Evolutionary conservation across 2,329 filamentous ascomycete genomes (phyloP).

Genomic region (Cercospora sojina): DNA sequence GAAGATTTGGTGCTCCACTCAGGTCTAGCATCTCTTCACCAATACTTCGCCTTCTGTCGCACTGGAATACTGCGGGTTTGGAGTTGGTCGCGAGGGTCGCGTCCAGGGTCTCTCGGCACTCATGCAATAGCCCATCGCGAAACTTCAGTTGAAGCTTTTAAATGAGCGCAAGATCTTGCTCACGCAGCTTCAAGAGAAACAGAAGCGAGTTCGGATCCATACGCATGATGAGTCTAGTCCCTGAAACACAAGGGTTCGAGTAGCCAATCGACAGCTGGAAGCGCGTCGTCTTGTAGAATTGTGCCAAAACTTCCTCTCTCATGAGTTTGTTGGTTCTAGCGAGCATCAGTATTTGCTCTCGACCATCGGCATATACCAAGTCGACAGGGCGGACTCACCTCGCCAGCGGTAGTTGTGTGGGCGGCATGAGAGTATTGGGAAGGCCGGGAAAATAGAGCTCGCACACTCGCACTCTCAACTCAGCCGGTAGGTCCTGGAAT

Average conservation of each 20-base stretch:
- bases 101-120: too few relatives aligned
- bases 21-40: too few relatives aligned
- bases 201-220: neutral
- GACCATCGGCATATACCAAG: neutral
- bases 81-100: too few relatives aligned
- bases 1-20: too few relatives aligned
- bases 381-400: neutral
- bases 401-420: neutral
- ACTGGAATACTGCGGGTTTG: too few relatives aligned
- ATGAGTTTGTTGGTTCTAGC: neutral
- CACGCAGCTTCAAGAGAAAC: neutral
- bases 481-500: slow-evolving; percentile 9
- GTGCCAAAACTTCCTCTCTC: neutral
- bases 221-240: neutral
- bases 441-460: slow-evolving; percentile 11
- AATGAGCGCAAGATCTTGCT: too few relatives aligned
- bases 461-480: slow-evolving; percentile 10
- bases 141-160: too few relatives aligned
- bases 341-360: neutral
- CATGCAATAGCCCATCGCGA: too few relatives aligned
- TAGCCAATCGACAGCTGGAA: too few relatives aligned
- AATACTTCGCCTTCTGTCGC: too few relatives aligned
- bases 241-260: too few relatives aligned
- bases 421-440: neutral
- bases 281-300: neutral